phyloP scores from a whole-genome alignment of 192 early-diverging fungal species.

The Coemansia sp. region DNA sequence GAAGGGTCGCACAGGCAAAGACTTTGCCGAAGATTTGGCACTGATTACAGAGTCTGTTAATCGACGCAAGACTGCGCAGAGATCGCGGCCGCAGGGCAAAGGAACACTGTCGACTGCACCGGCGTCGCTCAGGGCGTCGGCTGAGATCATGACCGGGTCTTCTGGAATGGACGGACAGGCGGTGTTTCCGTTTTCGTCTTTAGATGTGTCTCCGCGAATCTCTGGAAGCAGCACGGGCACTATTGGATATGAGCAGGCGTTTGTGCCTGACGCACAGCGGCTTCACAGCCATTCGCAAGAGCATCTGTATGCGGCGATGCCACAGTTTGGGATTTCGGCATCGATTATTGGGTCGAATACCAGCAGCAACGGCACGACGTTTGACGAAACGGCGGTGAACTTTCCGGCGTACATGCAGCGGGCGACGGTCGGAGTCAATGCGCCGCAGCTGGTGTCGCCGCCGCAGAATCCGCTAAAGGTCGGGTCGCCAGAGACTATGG shows the following conservation, averaged over 20 bases:
- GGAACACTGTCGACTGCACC: not conserved
- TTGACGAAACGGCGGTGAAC: not conserved
- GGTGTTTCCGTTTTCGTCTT: not conserved
- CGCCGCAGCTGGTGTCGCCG: not conserved
- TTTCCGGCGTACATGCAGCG: not conserved
- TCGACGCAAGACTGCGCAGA: constrained; percentile 47
- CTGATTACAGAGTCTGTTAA: constrained; percentile 53
- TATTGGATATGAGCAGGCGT: not conserved
- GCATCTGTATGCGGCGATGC: constrained; percentile 4
- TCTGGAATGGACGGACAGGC: not conserved
- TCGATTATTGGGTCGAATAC: constrained; percentile 6
- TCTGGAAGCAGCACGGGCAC: not conserved
- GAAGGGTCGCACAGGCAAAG: constrained; percentile 23
- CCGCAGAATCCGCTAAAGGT: constrained; percentile 2
- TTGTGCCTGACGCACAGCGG: not conserved
- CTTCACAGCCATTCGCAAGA: constrained; percentile 11
- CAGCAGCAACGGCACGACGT: not conserved
- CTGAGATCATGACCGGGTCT: not conserved
- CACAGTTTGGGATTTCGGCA: constrained; percentile 5
- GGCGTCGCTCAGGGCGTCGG: not conserved
- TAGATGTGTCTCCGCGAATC: not conserved
- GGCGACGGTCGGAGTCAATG: not conserved
- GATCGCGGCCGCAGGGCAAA: constrained; percentile 26
- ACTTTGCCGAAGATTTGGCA: constrained; percentile 31
- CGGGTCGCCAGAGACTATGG: constrained; percentile 21